These are phyloP conservation scores for Cairneyella variabilis DNA, from an alignment of 495 filamentous ascomycete species.

Conservation along the genomic window DNA sequence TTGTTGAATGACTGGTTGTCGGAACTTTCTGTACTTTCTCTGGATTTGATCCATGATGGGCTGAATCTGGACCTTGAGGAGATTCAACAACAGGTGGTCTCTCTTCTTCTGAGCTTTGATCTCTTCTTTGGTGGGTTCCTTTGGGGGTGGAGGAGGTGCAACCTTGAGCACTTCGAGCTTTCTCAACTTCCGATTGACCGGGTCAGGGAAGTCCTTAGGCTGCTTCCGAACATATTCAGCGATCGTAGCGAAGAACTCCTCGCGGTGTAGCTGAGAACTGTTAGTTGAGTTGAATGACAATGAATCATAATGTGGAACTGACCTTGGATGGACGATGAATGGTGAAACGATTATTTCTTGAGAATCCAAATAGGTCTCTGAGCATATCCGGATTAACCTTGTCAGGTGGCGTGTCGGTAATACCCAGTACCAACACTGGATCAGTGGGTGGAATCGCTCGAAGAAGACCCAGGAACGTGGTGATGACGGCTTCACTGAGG, in stretches of 20 bases:
- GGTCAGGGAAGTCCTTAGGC: slow-evolving; percentile 83
- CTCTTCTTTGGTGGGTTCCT: slow-evolving; percentile 66
- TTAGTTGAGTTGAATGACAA: slow-evolving; percentile 27
- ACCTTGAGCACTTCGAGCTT: slow-evolving; percentile 71
- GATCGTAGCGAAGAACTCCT: slow-evolving; percentile 72
- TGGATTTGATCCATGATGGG: slow-evolving; percentile 95
- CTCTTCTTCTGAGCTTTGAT: slow-evolving; percentile 73
- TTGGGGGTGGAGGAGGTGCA: slow-evolving; percentile 64
- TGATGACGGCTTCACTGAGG: slow-evolving; percentile 60
- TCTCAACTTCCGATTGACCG: slow-evolving; percentile 77
- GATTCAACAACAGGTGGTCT: slow-evolving; percentile 75
- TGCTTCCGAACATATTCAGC: slow-evolving; percentile 68
- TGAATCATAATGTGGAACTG: slow-evolving; percentile 26
- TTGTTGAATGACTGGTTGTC: slow-evolving; percentile 71
- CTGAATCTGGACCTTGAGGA: slow-evolving; percentile 82
- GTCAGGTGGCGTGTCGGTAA: slow-evolving; percentile 62
- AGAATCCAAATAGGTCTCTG: slow-evolving; percentile 78
- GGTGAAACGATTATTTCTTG: slow-evolving; percentile 67
- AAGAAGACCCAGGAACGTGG: slow-evolving; percentile 75
- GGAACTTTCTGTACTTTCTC: slow-evolving; percentile 76
- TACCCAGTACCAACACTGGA: slow-evolving; percentile 79
- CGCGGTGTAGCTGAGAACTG: slow-evolving; percentile 49
- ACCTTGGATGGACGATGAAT: slow-evolving; percentile 62
- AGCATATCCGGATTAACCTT: slow-evolving; percentile 55
- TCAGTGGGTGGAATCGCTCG: slow-evolving; percentile 79